These are phyloP conservation scores for Aaosphaeria arxii DNA, from an alignment of 2,329 filamentous ascomycete species.

Conservation along the genomic window DNA sequence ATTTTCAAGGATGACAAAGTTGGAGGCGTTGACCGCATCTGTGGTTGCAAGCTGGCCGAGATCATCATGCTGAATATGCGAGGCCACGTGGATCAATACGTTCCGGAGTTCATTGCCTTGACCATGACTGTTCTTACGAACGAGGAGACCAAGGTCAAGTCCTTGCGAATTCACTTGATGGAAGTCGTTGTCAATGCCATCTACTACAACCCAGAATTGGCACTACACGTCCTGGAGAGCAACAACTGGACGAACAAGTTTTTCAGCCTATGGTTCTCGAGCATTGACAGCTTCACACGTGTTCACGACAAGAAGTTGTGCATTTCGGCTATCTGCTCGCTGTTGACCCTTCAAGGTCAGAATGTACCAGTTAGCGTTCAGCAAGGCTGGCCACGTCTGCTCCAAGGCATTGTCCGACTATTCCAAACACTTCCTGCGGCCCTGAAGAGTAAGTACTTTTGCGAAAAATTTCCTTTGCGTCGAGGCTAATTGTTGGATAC, in stretches of 20 bases:
- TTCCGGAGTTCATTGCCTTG: constrained; percentile 84
- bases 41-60: constrained; percentile 95
- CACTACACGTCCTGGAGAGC: constrained; percentile 81
- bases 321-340: constrained; percentile 85
- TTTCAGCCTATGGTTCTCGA: constrained; percentile 97
- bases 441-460: constrained; percentile 66
- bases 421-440: constrained; percentile 90
- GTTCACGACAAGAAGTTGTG: constrained; percentile 99
- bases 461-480: neutral
- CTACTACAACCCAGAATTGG: constrained; percentile 89
- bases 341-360: constrained; percentile 74
- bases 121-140: constrained; percentile 78
- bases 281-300: constrained; percentile 86
- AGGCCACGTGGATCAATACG: constrained; percentile 81
- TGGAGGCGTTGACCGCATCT: constrained; percentile 90
- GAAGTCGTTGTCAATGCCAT: constrained; percentile 98
- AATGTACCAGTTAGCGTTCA: constrained; percentile 91
- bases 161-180: constrained; percentile 93
- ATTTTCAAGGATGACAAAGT: constrained; percentile 94
- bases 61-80: constrained; percentile 95
- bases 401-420: constrained; percentile 83
- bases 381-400: constrained; percentile 87
- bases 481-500: constrained; percentile 14
- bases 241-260: constrained; percentile 98
- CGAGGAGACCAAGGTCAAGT: constrained; percentile 81